Conservation (phyloP, 1,139 yeast genomes). For the Debaryomyces singareniensis region DNA sequence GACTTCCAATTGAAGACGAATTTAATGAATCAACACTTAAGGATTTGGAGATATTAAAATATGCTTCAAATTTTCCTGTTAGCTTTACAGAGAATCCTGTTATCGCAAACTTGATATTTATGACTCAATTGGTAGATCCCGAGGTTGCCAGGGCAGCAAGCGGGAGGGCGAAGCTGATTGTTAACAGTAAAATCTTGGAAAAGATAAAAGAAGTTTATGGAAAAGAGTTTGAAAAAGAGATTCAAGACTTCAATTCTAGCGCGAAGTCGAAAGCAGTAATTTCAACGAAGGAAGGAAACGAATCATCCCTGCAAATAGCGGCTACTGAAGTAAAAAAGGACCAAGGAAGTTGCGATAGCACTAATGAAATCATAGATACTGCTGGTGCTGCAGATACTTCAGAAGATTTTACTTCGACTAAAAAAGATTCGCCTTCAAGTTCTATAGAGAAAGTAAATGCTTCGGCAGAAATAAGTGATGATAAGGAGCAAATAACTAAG, state of each 20-base stretch:
- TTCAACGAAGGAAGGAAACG: conserved; percentile 1
- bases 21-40: conserved; percentile 44
- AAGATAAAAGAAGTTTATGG: conserved; percentile 25
- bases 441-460: conserved; percentile 4
- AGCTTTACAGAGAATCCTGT: conserved; percentile 89
- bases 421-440: conserved; percentile 1
- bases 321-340: conserved; percentile 8
- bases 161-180: conserved; percentile 49
- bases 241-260: too few species aligned
- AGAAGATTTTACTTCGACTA: conserved; percentile 1
- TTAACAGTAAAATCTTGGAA: conserved; percentile 43
- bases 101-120: conserved; percentile 79
- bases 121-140: conserved; percentile 84
- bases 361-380: conserved; percentile 6
- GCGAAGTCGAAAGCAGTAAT: too few species aligned
- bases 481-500: conserved; percentile 3
- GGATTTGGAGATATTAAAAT: conserved; percentile 58
- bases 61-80: conserved; percentile 77
- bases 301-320: conserved; percentile 3
- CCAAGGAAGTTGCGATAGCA: neutral
- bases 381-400: conserved; percentile 2
- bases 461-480: conserved; percentile 4
- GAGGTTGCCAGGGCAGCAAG: conserved; percentile 83
- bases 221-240: conserved; percentile 5
- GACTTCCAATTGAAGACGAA: conserved; percentile 76